A percentile compares a stretch with the other conserved stretches of the same genome.
Conservation (phyloP, 2,329 filamentous ascomycete species). For the Amauroascus niger region DNA sequence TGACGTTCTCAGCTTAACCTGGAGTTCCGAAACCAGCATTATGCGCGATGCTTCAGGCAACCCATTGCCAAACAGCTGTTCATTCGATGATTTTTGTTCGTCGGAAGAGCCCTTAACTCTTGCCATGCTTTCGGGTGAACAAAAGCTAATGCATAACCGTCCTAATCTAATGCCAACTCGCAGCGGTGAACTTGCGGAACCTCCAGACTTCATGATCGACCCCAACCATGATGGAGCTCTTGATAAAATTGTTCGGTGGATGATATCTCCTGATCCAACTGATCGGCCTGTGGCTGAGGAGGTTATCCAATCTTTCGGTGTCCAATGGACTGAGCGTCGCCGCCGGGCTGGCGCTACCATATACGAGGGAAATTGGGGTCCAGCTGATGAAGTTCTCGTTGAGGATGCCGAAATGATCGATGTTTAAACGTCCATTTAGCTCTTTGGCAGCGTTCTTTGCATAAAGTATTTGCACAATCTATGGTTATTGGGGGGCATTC, state of each 20-base stretch:
- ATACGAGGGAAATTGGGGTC: conserved; percentile 93
- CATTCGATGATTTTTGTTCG: conserved; percentile 37
- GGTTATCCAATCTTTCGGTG: conserved; percentile 60
- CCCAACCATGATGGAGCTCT: conserved; percentile 61
- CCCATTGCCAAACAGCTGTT: conserved; percentile 43
- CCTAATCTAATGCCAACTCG: conserved; percentile 24
- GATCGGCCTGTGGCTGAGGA: conserved; percentile 66
- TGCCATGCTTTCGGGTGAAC: conserved; percentile 8
- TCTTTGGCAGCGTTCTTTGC: not conserved
- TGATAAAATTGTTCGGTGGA: conserved; percentile 74
- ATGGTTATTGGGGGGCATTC: not conserved
- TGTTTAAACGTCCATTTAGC: conserved; percentile 31
- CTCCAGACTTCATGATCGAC: conserved; percentile 85
- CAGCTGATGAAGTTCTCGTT: conserved; percentile 53
- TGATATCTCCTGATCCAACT: conserved; percentile 68
- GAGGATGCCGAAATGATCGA: conserved; percentile 57
- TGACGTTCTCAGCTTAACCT: conserved; percentile 79
- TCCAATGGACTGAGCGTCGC: conserved; percentile 68
- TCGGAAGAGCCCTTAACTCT: conserved; percentile 21
- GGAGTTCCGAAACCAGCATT: conserved; percentile 60
- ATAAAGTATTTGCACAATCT: not conserved
- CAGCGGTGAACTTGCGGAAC: conserved; percentile 52
- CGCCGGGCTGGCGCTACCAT: conserved; percentile 84
- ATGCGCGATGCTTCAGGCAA: conserved; percentile 65
- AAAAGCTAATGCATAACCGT: not conserved